phyloP scores from a whole-genome alignment of 192 early-diverging fungal genomes.

The Diversispora epigaea region DNA sequence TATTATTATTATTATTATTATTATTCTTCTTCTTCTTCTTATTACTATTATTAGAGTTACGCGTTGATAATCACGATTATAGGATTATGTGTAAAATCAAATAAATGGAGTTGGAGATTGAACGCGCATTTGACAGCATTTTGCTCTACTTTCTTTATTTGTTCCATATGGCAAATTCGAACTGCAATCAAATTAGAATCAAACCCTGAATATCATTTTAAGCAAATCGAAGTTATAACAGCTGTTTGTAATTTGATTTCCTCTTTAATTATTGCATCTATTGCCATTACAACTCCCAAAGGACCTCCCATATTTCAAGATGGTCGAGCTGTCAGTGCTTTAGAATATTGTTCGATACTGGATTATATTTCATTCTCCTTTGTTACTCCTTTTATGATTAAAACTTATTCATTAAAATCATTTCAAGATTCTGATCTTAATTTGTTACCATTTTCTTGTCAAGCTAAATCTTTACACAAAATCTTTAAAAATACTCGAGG shows the following conservation, averaged over 20 bases:
- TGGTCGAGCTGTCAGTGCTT: constrained; percentile 27
- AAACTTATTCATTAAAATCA: constrained; percentile 8
- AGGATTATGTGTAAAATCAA: background rate
- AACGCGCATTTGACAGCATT: constrained; percentile 39
- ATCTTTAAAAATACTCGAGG: constrained; percentile 32
- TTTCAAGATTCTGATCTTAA: constrained; percentile 35
- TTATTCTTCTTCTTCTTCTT: background rate
- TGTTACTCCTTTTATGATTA: constrained; percentile 34
- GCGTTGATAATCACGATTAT: background rate
- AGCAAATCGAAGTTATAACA: background rate
- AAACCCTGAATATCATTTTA: background rate
- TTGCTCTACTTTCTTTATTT: constrained; percentile 28
- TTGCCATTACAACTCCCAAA: constrained; percentile 34
- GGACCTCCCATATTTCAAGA: constrained; percentile 35
- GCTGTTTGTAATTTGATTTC: background rate
- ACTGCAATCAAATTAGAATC: background rate
- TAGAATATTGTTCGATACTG: constrained; percentile 37
- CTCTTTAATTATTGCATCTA: constrained; percentile 11
- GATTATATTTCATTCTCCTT: constrained; percentile 33
- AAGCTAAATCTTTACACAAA: constrained; percentile 37
- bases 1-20: background rate
- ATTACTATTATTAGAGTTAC: background rate
- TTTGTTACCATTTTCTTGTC: constrained; percentile 32
- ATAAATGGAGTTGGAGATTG: constrained; percentile 36
- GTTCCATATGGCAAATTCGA: constrained; percentile 25